Percentiles rank a stretch among this genome's conserved stretches.
Evolutionary conservation across 2,329 filamentous ascomycete genomes (phyloP).

Genomic region (Fusarium setosum): DNA sequence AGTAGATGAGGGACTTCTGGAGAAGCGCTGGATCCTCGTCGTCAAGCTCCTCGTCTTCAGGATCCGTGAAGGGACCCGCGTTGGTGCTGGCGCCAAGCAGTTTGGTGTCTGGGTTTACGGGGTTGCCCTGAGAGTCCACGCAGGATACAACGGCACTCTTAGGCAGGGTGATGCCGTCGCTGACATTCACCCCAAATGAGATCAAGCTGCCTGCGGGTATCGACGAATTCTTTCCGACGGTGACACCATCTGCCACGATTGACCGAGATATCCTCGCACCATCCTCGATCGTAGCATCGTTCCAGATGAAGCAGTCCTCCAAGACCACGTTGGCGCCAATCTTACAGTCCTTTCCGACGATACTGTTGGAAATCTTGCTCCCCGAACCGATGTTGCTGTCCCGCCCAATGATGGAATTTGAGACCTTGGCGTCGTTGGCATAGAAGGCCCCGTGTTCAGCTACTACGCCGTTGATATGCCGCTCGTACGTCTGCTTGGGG

Average conservation of each 20-base stretch:
- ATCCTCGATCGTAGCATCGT: conserved; percentile 82
- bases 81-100: conserved; percentile 63
- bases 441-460: conserved; percentile 83
- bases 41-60: conserved; percentile 62
- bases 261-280: conserved; percentile 76
- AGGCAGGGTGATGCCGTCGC: conserved; percentile 66
- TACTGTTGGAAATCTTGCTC: conserved; percentile 76
- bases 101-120: conserved; percentile 53
- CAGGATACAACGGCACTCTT: conserved; percentile 49
- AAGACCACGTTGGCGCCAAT: conserved; percentile 88
- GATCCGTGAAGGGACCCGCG: conserved; percentile 60
- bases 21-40: conserved; percentile 62
- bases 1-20: conserved; percentile 68
- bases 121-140: conserved; percentile 50
- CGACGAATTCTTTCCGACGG: conserved; percentile 76
- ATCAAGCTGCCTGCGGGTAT: conserved; percentile 81
- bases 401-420: conserved; percentile 80
- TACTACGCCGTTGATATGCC: conserved; percentile 77
- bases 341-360: conserved; percentile 85
- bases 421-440: conserved; percentile 76
- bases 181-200: conserved; percentile 80
- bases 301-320: conserved; percentile 88
- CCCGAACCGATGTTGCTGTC: conserved; percentile 80
- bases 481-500: conserved; percentile 79
- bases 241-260: conserved; percentile 79